A percentile compares a stretch with the other conserved stretches of the same genome.
Evolutionary conservation across 163 green algal genomes (phyloP).

Genomic region (Dunaliella salina): DNA sequence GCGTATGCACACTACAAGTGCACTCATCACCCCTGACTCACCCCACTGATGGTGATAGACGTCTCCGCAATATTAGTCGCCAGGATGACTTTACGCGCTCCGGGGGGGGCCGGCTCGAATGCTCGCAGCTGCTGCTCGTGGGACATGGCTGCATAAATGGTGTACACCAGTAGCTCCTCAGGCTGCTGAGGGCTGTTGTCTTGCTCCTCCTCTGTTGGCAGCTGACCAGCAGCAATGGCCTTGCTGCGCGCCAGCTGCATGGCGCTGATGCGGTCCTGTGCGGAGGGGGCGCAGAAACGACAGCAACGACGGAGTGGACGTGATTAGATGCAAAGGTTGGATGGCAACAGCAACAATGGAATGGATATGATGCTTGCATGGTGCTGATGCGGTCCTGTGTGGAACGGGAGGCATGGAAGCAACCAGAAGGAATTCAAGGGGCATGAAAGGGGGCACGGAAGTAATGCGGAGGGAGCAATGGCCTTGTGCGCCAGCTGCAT

Average conservation of each 20-base stretch:
- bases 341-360: no score
- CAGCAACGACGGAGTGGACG: no score
- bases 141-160: constrained; percentile 80
- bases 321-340: no score
- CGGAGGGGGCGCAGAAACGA: not conserved
- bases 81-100: constrained; percentile 75
- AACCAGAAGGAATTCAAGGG: no score
- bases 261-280: not conserved
- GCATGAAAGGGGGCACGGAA: no score
- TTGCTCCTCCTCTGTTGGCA: not conserved
- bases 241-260: constrained; percentile 23
- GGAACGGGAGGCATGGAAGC: no score
- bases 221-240: constrained; percentile 20
- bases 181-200: not conserved
- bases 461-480: no score
- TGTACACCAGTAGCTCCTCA: constrained; percentile 48
- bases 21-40: constrained; percentile 48
- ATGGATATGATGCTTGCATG: no score
- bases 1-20: not conserved
- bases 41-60: constrained; percentile 81
- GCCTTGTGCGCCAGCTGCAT: constrained; percentile 18
- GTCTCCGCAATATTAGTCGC: constrained; percentile 94
- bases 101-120: constrained; percentile 65
- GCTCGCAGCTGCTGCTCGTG: constrained; percentile 74
- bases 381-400: no score